phyloP scores from a whole-genome alignment of 2,329 filamentous ascomycete genomes.

The Epichloe gansuensis region DNA sequence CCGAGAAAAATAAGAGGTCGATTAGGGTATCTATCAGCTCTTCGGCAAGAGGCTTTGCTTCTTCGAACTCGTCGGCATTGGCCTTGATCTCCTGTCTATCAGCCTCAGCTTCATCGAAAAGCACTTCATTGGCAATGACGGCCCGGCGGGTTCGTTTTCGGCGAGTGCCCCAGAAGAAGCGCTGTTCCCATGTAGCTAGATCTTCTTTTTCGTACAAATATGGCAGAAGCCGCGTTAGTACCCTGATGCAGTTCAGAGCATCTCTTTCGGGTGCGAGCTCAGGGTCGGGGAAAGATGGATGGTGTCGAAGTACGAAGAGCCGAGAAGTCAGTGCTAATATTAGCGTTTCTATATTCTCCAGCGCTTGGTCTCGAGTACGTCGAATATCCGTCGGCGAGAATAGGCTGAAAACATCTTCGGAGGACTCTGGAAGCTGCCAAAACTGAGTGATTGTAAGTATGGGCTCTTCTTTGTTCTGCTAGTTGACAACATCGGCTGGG shows the following conservation, averaged over 20 bases:
- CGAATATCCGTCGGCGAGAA: conserved; percentile 85
- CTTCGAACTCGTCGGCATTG: conserved; percentile 56
- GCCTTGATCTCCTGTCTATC: conserved; percentile 35
- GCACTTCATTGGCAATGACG: conserved; percentile 57
- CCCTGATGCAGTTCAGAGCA: conserved; percentile 88
- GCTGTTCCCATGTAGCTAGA: conserved; percentile 75
- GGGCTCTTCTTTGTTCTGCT: not conserved
- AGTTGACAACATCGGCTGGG: not conserved
- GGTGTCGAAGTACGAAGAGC: conserved; percentile 70
- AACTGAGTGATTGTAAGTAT: conserved; percentile 44
- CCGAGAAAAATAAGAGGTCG: conserved; percentile 83
- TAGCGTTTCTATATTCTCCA: conserved; percentile 83
- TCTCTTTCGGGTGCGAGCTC: conserved; percentile 76
- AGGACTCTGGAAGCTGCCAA: conserved; percentile 92
- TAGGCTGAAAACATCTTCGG: conserved; percentile 92
- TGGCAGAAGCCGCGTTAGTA: conserved; percentile 79
- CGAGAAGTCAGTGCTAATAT: conserved; percentile 74
- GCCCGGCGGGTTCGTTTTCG: conserved; percentile 59
- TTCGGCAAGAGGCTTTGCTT: conserved; percentile 78
- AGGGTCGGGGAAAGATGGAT: conserved; percentile 79
- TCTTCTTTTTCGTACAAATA: conserved; percentile 86
- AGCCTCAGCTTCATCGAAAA: conserved; percentile 66
- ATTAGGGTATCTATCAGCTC: conserved; percentile 84
- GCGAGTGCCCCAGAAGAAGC: conserved; percentile 79
- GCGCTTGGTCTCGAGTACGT: conserved; percentile 69